phyloP scores from a whole-genome alignment of 2,329 filamentous ascomycete species.

The Periglandula ipomoeae region DNA sequence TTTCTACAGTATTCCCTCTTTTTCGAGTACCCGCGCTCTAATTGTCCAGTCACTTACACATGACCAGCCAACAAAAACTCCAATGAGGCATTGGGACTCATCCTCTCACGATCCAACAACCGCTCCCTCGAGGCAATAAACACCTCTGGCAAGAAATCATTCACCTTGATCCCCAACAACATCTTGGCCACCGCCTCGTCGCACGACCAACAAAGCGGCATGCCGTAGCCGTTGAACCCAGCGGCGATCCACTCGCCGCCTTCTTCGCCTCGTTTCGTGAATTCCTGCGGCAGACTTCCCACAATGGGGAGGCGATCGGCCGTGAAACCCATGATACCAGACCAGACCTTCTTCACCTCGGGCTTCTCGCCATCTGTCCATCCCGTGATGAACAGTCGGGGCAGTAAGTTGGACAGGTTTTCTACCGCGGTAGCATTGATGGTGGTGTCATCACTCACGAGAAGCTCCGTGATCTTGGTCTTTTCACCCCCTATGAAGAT shows the following conservation, averaged over 20 bases:
- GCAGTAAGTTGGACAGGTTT: constrained; percentile 27
- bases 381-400: constrained; percentile 24
- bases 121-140: constrained; percentile 13
- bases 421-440: constrained; percentile 24
- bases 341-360: constrained; percentile 33
- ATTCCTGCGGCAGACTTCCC: constrained; percentile 27
- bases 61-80: background rate
- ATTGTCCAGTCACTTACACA: background rate
- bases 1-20: too few species aligned
- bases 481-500: constrained; percentile 45
- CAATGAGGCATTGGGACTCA: background rate
- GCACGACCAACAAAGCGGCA: constrained; percentile 40
- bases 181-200: constrained; percentile 28
- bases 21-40: too few species aligned
- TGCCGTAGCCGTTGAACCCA: constrained; percentile 39
- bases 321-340: constrained; percentile 35
- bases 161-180: constrained; percentile 15
- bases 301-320: constrained; percentile 38
- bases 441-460: constrained; percentile 33
- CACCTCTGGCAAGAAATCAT: constrained; percentile 13
- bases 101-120: background rate
- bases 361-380: constrained; percentile 18
- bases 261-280: constrained; percentile 12
- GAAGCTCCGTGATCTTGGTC: constrained; percentile 25
- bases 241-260: constrained; percentile 38